A percentile compares a stretch with the other conserved stretches of the same genome.
These are phyloP conservation scores for Picochlorum sp. DNA, from an alignment of 139 green algal species.

Conservation along the genomic window DNA sequence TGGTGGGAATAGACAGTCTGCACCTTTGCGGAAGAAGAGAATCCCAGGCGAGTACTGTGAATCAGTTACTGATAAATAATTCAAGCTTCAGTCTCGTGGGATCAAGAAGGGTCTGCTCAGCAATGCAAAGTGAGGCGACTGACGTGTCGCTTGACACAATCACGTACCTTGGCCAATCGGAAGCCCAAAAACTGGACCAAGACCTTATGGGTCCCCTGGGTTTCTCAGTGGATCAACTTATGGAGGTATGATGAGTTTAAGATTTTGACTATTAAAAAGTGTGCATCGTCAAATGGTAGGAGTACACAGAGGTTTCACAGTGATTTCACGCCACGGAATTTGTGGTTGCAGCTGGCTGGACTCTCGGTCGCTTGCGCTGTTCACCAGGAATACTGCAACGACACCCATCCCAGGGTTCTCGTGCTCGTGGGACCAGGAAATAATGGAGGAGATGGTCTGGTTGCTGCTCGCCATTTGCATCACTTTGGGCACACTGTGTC, in stretches of 20 bases:
- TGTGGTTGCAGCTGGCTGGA: slow-evolving; percentile 71
- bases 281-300: neutral
- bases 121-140: too few species aligned
- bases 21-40: too few species aligned
- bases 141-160: neutral
- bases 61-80: too few species aligned
- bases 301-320: slow-evolving; percentile 22
- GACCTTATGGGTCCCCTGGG: slow-evolving; percentile 82
- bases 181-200: slow-evolving; percentile 66
- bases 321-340: too few species aligned
- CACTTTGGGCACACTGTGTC: slow-evolving; percentile 78
- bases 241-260: too few species aligned
- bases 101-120: too few species aligned
- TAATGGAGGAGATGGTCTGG: slow-evolving; percentile 96
- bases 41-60: too few species aligned
- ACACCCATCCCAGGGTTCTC: slow-evolving; percentile 43
- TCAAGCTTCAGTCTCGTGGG: too few species aligned
- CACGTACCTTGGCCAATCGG: slow-evolving; percentile 20
- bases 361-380: slow-evolving; percentile 57
- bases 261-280: neutral
- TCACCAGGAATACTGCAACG: slow-evolving; percentile 39
- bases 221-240: slow-evolving; percentile 87
- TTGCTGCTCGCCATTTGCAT: slow-evolving; percentile 80
- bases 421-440: slow-evolving; percentile 90
- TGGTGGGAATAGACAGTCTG: too few species aligned